Conservation (phyloP, 2,329 filamentous ascomycete genomes). For the Venturia carpophila region DNA sequence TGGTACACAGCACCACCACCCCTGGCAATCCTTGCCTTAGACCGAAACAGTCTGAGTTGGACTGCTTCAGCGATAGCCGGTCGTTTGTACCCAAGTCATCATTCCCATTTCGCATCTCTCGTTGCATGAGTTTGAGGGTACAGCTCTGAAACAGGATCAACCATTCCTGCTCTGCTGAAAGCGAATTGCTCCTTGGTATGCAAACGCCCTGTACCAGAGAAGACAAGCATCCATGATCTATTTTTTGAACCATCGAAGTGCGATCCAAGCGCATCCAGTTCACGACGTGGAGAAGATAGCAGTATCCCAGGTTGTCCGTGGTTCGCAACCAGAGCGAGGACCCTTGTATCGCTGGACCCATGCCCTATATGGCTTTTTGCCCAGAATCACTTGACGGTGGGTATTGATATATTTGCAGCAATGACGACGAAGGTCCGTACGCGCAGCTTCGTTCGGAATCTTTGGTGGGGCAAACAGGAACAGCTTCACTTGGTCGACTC, state of each 20-base stretch:
- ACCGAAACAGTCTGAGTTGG: neutral
- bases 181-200: neutral
- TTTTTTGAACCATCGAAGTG: neutral
- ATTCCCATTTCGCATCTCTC: no score
- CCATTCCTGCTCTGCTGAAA: neutral
- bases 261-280: neutral
- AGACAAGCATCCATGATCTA: neutral
- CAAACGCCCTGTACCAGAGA: neutral
- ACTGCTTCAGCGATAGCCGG: neutral
- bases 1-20: neutral
- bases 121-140: neutral
- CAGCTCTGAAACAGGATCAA: neutral
- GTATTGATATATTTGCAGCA: conserved; percentile 7
- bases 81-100: neutral
- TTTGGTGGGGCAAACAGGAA: neutral
- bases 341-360: neutral
- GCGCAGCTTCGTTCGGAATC: neutral
- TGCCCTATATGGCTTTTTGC: neutral
- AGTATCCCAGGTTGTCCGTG: neutral
- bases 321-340: neutral
- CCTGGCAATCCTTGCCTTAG: neutral
- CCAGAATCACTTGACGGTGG: neutral
- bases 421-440: neutral
- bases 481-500: neutral
- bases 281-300: neutral